Base-by-base conservation (phyloP, 2,329 filamentous ascomycete species). In the Monosporascus sp. region DNA sequence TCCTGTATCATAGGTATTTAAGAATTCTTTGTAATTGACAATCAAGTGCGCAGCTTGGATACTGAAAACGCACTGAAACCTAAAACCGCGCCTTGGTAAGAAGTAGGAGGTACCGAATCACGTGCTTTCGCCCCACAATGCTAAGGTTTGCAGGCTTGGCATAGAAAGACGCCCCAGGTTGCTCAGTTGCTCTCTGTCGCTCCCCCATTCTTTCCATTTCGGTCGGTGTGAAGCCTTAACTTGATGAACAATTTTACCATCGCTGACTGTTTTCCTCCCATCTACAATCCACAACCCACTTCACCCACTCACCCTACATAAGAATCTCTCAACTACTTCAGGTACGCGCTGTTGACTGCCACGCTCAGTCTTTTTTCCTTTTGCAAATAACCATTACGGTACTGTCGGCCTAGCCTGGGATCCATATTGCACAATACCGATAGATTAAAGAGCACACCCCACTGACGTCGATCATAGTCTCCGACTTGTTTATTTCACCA, bases 401-500 rank as follows among this genome's bases (percentile, higher is more conserved):
- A 17, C 39, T 14, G 39, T 20, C 22, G 14, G 39, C 43, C 24
- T 46, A 27, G 43, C 24, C 18, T 46, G 43, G 14, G 24, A 27
- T 46, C 8, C 5, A 46, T 46, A 14, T 43, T 14, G 5, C 39
- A 46, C 14, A 44, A 44, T 54, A 50, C 47, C 41, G 51, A 54
- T 48, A 45, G 43, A 48, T 52, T 52, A 45, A 50, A 49, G 45
- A 39, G 53, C 22, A 18, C 41, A 50, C 62, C 63, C 60, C 63
- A 60, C 63, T 64, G 54, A 65, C 63, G 50, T 59, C 54, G 48
- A 59, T 56, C 56, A 56, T 60, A 62, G 58, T 54, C 52, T 55
- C 45, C 52, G 39, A 49, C 73, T 72, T 77, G 74, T 76, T 77
- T 75, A 75, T 73, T 71, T 71, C 69, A 58, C 56, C 51, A 56